phyloP scores from a whole-genome alignment of 768 basidiomycete genomes.

The Mycena vitilis region DNA sequence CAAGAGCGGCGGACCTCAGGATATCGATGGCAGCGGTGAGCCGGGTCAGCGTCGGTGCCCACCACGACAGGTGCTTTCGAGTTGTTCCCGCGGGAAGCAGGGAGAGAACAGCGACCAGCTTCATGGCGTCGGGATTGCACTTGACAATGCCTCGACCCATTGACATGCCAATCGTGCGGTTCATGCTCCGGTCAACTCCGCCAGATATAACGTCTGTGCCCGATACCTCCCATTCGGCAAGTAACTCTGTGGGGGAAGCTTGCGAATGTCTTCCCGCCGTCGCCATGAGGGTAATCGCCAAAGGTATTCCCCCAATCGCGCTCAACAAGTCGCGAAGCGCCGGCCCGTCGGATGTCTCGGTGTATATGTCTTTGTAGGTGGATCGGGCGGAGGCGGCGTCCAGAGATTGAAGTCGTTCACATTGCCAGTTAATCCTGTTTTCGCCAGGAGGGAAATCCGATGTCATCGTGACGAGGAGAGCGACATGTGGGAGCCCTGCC shows the following conservation, averaged over 20 bases:
- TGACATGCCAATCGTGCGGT: slow-evolving; percentile 7
- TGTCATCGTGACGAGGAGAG: background rate
- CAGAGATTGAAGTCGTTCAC: background rate
- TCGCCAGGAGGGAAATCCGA: background rate
- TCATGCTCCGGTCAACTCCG: slow-evolving; percentile 3
- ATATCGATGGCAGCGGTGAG: slow-evolving; percentile 13
- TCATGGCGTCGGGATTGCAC: background rate
- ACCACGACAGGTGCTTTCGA: slow-evolving; percentile 25
- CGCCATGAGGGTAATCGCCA: slow-evolving; percentile 50
- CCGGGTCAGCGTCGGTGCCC: slow-evolving; percentile 23
- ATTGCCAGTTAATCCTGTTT: background rate
- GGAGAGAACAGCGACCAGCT: slow-evolving; percentile 32
- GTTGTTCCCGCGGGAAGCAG: slow-evolving; percentile 42
- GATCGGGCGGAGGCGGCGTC: background rate
- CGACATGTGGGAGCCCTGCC: background rate
- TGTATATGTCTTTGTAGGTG: slow-evolving; percentile 6
- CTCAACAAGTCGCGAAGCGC: slow-evolving; percentile 30
- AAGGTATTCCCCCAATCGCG: slow-evolving; percentile 45
- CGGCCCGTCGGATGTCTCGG: slow-evolving; percentile 31
- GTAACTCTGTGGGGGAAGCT: background rate
- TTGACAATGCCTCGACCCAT: background rate
- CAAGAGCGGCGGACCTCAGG: slow-evolving; percentile 20
- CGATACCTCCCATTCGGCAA: slow-evolving; percentile 6
- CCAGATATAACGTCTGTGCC: slow-evolving; percentile 14
- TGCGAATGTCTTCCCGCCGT: slow-evolving; percentile 29